These are phyloP conservation scores for Calocera cornea DNA, from an alignment of 768 basidiomycete genomes.

Conservation along the genomic window DNA sequence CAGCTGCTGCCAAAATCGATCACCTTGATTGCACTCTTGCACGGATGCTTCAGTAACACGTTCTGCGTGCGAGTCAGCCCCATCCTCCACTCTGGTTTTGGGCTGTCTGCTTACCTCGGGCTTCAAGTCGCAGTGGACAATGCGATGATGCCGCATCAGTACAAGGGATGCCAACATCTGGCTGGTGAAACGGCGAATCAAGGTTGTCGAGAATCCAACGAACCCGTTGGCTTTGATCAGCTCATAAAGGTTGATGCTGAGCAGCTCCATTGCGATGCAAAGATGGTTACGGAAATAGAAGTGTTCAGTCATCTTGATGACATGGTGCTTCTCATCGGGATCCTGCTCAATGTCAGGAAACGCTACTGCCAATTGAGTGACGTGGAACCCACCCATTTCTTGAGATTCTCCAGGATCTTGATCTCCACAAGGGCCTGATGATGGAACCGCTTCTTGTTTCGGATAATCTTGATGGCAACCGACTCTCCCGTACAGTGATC, in stretches of 20 bases:
- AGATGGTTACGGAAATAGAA: constrained; percentile 97
- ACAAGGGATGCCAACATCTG: constrained; percentile 89
- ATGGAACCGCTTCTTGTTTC: constrained; percentile 98
- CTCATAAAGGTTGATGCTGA: constrained; percentile 98
- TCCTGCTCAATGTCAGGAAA: constrained; percentile 40
- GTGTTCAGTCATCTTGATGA: constrained; percentile 95
- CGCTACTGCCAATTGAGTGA: background rate
- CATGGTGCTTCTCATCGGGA: constrained; percentile 88
- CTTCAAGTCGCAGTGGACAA: constrained; percentile 97
- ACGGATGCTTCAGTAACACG: constrained; percentile 83
- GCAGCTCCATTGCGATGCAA: constrained; percentile 94
- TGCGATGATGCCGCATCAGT: constrained; percentile 90
- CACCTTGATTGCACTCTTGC: constrained; percentile 92
- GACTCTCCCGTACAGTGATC: constrained; percentile 91
- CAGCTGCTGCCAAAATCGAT: constrained; percentile 99
- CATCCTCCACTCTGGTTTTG: background rate
- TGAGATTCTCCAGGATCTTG: constrained; percentile 89
- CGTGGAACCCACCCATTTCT: constrained; percentile 72
- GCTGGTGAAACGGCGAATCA: constrained; percentile 90
- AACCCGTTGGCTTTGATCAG: constrained; percentile 98
- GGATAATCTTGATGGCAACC: constrained; percentile 98
- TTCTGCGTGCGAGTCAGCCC: constrained; percentile 42
- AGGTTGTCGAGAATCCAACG: constrained; percentile 87
- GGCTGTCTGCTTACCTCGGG: constrained; percentile 69
- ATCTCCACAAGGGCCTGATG: constrained; percentile 98